Evolutionary conservation across 768 basidiomycete genomes (phyloP).

Genomic region (Imleria badia): DNA sequence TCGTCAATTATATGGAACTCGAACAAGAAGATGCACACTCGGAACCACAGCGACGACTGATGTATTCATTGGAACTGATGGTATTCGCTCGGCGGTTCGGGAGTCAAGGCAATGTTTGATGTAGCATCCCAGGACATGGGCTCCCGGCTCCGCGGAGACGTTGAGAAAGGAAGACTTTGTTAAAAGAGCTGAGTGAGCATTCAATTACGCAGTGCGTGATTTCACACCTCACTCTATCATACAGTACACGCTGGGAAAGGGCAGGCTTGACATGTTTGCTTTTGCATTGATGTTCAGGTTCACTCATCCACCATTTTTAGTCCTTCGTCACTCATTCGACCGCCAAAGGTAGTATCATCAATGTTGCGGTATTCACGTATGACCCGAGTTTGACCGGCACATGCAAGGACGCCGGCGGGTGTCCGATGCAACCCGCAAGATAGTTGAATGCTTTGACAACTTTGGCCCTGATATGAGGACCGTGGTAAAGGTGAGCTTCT

Average conservation of each 20-base stretch:
- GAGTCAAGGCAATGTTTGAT: constrained; percentile 24
- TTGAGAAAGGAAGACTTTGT: constrained; percentile 22
- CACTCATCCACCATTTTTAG: constrained; percentile 23
- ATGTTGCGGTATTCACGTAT: constrained; percentile 33
- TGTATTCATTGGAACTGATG: constrained; percentile 47
- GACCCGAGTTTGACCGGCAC: constrained; percentile 32
- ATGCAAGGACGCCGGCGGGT: constrained; percentile 31
- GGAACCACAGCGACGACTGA: constrained; percentile 32
- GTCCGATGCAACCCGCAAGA: constrained; percentile 27
- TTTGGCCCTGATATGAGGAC: constrained; percentile 38
- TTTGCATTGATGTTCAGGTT: neutral
- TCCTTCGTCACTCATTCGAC: constrained; percentile 41
- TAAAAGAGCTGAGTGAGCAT: constrained; percentile 26
- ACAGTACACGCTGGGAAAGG: constrained; percentile 14
- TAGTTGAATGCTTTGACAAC: constrained; percentile 27
- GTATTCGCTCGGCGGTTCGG: constrained; percentile 35
- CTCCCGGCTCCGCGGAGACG: constrained; percentile 34
- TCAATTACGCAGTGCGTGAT: neutral
- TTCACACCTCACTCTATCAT: constrained; percentile 8
- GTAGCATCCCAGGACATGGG: constrained; percentile 21
- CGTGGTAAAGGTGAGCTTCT: constrained; percentile 27
- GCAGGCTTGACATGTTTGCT: neutral
- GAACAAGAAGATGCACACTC: constrained; percentile 27
- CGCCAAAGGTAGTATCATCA: constrained; percentile 36
- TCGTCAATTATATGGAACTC: constrained; percentile 10